phyloP scores from a whole-genome alignment of 352 stramenopile genomes.

The Halophytophthora batemanensis region DNA sequence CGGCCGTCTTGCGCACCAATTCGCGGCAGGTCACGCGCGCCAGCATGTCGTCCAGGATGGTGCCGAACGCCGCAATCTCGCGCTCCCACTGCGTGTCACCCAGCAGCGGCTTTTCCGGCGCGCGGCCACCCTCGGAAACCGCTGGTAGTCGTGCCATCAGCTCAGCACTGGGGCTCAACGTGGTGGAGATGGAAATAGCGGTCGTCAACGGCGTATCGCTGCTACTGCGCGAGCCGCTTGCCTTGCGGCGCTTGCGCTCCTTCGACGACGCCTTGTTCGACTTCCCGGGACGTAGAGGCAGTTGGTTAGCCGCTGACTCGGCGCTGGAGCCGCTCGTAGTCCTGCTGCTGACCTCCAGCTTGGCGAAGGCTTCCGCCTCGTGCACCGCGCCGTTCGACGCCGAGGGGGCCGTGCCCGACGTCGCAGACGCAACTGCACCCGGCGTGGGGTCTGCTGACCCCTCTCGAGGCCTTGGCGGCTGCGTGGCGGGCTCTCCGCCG shows the following conservation, averaged over 20 bases:
- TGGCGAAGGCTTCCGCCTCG: slow-evolving; percentile 7
- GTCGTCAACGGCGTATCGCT: slow-evolving; percentile 8
- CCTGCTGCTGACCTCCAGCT: slow-evolving; percentile 1
- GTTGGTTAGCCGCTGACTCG: slow-evolving; percentile 1
- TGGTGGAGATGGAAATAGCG: too few relatives aligned
- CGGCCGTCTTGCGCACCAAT: slow-evolving; percentile 70
- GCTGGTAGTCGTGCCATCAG: background rate
- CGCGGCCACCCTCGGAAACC: background rate
- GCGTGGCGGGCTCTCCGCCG: slow-evolving; percentile 1
- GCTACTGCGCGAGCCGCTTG: slow-evolving; percentile 2
- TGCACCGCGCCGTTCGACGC: background rate
- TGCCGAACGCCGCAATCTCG: slow-evolving; percentile 74
- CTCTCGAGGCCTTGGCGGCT: background rate
- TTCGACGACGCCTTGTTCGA: slow-evolving; percentile 6
- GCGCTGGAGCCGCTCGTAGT: slow-evolving; percentile 3
- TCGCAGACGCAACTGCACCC: slow-evolving; percentile 1
- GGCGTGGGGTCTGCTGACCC: background rate
- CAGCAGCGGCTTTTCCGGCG: slow-evolving; percentile 35
- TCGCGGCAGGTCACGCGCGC: slow-evolving; percentile 64
- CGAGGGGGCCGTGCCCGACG: slow-evolving; percentile 1
- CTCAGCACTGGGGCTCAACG: too few relatives aligned
- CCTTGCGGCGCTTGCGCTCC: slow-evolving; percentile 22
- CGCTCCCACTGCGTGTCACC: slow-evolving; percentile 64
- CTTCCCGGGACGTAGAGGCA: slow-evolving; percentile 11
- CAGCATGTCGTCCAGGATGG: slow-evolving; percentile 71